A percentile compares a stretch with the other conserved stretches of the same genome.
Conservation (phyloP, 345 rosid genomes). For the Triadica sebifera region DNA sequence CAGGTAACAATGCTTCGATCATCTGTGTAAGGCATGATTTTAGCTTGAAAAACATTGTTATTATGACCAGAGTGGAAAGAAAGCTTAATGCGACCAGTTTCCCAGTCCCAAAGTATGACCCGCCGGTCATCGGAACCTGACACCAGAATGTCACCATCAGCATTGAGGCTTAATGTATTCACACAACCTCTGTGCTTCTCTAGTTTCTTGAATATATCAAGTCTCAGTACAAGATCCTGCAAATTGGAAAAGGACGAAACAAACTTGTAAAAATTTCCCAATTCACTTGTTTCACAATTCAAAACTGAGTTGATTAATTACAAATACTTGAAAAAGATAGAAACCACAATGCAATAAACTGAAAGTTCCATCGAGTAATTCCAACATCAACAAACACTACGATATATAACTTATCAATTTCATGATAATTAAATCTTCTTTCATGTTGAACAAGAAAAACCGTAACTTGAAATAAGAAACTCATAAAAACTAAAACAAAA, state of each 20-base stretch:
- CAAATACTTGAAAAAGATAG: neutral
- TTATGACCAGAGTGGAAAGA: conserved; percentile 68
- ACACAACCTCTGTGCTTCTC: conserved; percentile 78
- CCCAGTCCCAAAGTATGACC: conserved; percentile 81
- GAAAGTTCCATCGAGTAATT: neutral
- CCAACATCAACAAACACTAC: neutral
- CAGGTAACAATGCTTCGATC: conserved; percentile 81
- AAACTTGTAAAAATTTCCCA: neutral
- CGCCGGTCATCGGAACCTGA: conserved; percentile 87
- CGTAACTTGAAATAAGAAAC: neutral
- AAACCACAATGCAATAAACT: neutral
- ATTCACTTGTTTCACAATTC: neutral
- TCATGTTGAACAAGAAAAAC: neutral
- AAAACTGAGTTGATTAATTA: neutral
- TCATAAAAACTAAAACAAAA: no score
- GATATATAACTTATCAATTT: neutral
- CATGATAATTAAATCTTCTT: neutral
- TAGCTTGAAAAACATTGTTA: conserved; percentile 80
- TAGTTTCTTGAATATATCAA: conserved; percentile 57
- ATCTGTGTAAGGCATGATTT: conserved; percentile 73
- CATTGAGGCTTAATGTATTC: conserved; percentile 70
- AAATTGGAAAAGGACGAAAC: neutral
- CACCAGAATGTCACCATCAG: conserved; percentile 52
- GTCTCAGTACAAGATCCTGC: conserved; percentile 73
- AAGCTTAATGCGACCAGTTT: conserved; percentile 56